Conservation (phyloP, 73 alveolate species). For the Uronychia setigera region DNA sequence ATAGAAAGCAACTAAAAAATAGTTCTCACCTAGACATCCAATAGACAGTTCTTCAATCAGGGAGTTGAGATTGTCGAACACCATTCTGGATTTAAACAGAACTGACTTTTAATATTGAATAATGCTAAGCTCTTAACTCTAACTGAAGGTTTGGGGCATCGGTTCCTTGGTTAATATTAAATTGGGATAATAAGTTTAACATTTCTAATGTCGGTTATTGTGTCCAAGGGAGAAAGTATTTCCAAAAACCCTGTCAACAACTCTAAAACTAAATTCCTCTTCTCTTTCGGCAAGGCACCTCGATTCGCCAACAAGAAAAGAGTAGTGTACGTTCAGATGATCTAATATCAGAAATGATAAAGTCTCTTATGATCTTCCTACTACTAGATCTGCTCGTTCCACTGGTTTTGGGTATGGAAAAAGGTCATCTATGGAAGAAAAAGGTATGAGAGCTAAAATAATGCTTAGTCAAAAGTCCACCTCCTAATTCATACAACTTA, state of each 20-base stretch:
- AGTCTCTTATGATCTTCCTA: constrained; percentile 6
- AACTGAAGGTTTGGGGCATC: too few relatives aligned
- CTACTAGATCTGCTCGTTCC: neutral
- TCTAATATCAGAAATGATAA: constrained; percentile 3
- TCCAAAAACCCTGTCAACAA: neutral
- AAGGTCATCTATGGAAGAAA: neutral
- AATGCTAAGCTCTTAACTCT: too few relatives aligned
- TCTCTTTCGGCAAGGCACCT: constrained; percentile 1
- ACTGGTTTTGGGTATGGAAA: constrained; percentile 21
- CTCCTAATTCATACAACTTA: constrained; percentile 13
- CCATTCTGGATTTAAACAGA: too few relatives aligned
- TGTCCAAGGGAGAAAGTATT: neutral
- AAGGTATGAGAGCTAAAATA: neutral
- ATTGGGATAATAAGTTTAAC: neutral
- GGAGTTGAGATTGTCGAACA: too few relatives aligned
- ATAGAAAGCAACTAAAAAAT: too few relatives aligned
- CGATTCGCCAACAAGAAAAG: constrained; percentile 1
- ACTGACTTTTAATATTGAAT: too few relatives aligned
- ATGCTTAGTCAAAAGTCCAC: constrained; percentile 22
- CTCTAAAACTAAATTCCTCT: neutral
- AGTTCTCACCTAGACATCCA: too few relatives aligned
- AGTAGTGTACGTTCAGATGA: neutral
- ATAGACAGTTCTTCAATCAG: too few relatives aligned
- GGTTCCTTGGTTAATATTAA: too few relatives aligned
- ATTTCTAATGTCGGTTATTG: constrained; percentile 19